These are phyloP conservation scores for Neurospora terricola DNA, from an alignment of 495 filamentous ascomycete species.

Conservation along the genomic window DNA sequence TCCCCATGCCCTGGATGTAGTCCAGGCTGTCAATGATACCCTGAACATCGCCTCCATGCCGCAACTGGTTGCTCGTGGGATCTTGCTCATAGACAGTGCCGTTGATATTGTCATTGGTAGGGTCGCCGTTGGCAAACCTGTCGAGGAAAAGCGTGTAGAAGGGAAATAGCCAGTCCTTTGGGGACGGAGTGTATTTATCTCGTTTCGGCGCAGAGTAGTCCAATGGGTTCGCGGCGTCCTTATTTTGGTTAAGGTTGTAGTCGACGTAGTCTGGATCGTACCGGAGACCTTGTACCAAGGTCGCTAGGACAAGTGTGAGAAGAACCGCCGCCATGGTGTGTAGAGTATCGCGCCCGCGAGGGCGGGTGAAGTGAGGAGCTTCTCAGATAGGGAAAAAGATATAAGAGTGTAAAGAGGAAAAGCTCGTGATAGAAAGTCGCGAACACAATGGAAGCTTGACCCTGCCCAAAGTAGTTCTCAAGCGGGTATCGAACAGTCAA, in stretches of 20 bases:
- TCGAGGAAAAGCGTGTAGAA: conserved; percentile 62
- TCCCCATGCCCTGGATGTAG: conserved; percentile 66
- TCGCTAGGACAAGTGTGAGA: conserved; percentile 1
- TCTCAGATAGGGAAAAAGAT: background rate
- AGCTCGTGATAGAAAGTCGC: background rate
- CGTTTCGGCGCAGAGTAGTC: conserved; percentile 55
- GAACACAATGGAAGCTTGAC: background rate
- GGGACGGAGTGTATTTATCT: conserved; percentile 48
- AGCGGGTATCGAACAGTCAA: conserved; percentile 7
- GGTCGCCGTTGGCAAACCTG: conserved; percentile 60
- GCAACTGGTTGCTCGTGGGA: conserved; percentile 53
- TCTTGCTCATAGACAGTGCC: conserved; percentile 63
- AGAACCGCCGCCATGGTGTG: conserved; percentile 7
- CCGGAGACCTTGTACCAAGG: conserved; percentile 31
- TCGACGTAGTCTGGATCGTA: conserved; percentile 42
- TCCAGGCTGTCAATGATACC: conserved; percentile 58
- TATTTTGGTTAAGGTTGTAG: conserved; percentile 57
- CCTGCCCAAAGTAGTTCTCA: background rate
- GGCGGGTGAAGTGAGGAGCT: conserved; percentile 1
- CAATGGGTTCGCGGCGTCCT: conserved; percentile 43
- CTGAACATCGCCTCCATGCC: conserved; percentile 59
- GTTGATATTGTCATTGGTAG: conserved; percentile 61
- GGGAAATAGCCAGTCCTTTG: conserved; percentile 58
- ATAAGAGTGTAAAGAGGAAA: background rate
- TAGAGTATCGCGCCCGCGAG: conserved; percentile 7